A percentile compares a stretch with the other conserved stretches of the same genome.
phyloP scores from a whole-genome alignment of 2,329 filamentous ascomycete species.

The Grosmannia huntii region DNA sequence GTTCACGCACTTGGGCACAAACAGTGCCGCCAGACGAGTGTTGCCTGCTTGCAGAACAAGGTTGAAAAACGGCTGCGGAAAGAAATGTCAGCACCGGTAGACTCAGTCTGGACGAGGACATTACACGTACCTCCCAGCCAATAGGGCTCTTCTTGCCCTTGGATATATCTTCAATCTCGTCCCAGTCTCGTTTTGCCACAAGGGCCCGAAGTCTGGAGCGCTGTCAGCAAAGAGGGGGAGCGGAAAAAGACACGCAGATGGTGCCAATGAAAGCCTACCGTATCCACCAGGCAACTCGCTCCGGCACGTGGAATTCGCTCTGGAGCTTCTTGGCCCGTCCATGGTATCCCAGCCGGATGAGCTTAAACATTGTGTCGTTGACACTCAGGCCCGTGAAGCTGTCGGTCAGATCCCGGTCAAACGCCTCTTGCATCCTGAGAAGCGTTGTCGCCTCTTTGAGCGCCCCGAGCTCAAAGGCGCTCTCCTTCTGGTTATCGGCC shows the following conservation, averaged over 20 bases:
- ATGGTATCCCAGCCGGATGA: constrained; percentile 69
- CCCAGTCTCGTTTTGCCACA: constrained; percentile 83
- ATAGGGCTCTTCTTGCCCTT: constrained; percentile 78
- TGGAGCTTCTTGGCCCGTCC: constrained; percentile 81
- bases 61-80: constrained; percentile 70
- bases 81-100: not conserved
- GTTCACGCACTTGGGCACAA: constrained; percentile 76
- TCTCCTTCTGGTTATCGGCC: constrained; percentile 65
- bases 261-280: constrained; percentile 25
- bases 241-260: not conserved
- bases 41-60: constrained; percentile 82
- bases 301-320: constrained; percentile 82
- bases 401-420: constrained; percentile 71
- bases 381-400: constrained; percentile 72
- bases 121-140: constrained; percentile 71
- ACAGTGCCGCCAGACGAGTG: constrained; percentile 67
- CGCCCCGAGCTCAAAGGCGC: constrained; percentile 57
- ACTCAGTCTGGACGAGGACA: not conserved
- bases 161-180: constrained; percentile 75
- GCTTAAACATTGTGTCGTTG: constrained; percentile 83
- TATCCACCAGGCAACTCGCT: constrained; percentile 83
- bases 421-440: constrained; percentile 71
- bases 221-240: constrained; percentile 1
- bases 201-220: constrained; percentile 62
- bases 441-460: constrained; percentile 71